A percentile compares a stretch with the other conserved stretches of the same genome.
phyloP scores from a whole-genome alignment of 306 rosid genomes.

The Pueraria montana region DNA sequence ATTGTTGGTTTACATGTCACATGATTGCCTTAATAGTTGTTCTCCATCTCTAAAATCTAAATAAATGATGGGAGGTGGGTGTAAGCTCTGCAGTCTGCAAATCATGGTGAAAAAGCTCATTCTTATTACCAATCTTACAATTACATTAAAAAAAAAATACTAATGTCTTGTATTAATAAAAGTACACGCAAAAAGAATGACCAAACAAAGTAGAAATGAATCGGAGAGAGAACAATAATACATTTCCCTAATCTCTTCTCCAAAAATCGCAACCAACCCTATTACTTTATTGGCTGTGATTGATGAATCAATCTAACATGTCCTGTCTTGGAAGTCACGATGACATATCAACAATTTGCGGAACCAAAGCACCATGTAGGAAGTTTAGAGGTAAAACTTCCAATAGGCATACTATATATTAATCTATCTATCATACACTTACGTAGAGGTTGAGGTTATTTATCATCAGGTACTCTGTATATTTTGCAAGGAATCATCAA shows the following conservation, averaged over 20 bases:
- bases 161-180: background rate
- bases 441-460: background rate
- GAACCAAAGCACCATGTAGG: slow-evolving; percentile 8
- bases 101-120: background rate
- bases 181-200: slow-evolving; percentile 9
- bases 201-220: background rate
- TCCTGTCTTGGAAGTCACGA: background rate
- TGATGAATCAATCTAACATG: slow-evolving; percentile 18
- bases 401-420: background rate
- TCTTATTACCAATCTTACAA: slow-evolving; percentile 23
- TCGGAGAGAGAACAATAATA: background rate
- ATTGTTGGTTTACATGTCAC: slow-evolving; percentile 55
- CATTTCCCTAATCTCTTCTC: slow-evolving; percentile 34
- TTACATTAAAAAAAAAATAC: background rate
- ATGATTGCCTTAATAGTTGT: slow-evolving; percentile 36
- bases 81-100: background rate
- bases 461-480: background rate
- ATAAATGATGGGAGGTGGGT: background rate
- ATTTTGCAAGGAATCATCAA: background rate
- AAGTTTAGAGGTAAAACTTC: slow-evolving; percentile 20
- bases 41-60: slow-evolving; percentile 18
- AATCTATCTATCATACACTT: background rate
- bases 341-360: background rate
- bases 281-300: slow-evolving; percentile 13
- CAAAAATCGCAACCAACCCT: slow-evolving; percentile 28